Base-by-base conservation (phyloP, 495 filamentous ascomycete genomes). In the Xylaria bambusicola region DNA sequence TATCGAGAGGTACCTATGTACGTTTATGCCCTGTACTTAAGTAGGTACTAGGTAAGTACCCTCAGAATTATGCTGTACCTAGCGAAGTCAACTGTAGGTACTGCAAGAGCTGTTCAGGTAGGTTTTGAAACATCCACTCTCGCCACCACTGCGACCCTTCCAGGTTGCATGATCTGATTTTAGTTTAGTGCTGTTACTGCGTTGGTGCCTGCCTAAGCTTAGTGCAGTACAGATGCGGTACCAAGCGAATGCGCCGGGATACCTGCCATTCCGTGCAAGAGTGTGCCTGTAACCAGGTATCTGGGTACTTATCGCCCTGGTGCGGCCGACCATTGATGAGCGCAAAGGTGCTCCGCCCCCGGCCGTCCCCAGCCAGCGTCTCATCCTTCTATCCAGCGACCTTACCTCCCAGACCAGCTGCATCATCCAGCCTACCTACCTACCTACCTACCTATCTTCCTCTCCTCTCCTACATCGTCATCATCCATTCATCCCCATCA, bases 401-500 rank as follows among this genome's bases (percentile, higher is more conserved):
- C 52, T 56, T 56, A 56, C 40, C 52, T 56, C n/a, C 27, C 52
- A 35, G 40, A 46, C 52, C 52, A 35, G 24, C 52, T 56, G 52
- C 52, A 53, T 53, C 50, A 41, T 41, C 50, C 6, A 40, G 17
- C n/a, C n/a, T n/a, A n/a, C n/a, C n/a, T n/a, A n/a, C n/a, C n/a
- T n/a, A n/a, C n/a, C n/a, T n/a, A n/a, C n/a, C n/a, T n/a, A n/a
- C n/a, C n/a, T 27, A 2, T 21, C 10, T 35, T 53, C 23, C 21
- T 41, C 23, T 35, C 41, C 50, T 41, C 50, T 44, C n/a, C 52
- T 54, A 54, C 52, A 44, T 54, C 26, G 44, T 44, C 10, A 35
- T 35, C 35, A 40, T 58, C n/a, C 24, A 45, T 52, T 47, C 10
- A 6, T 20, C 35, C 2, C 10, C n/a, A 35, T 49, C 20, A 40